These are phyloP conservation scores for Rhododendron molle DNA, from an alignment of 148 eudicot genomes.

Conservation along the genomic window DNA sequence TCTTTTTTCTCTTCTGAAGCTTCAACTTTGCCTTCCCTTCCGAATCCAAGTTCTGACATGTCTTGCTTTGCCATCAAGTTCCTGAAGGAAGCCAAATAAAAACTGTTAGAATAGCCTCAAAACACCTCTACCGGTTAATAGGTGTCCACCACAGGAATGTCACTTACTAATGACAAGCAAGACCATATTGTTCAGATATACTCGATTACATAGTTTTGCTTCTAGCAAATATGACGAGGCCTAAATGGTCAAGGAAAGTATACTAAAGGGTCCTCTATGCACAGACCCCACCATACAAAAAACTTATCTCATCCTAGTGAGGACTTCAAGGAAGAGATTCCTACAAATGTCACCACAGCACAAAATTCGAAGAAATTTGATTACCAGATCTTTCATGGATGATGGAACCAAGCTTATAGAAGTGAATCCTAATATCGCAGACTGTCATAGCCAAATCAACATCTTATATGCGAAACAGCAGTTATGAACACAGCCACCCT, in stretches of 20 bases:
- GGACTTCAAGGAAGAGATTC: background rate
- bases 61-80: constrained; percentile 97
- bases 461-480: background rate
- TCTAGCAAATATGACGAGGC: background rate
- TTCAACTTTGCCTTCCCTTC: constrained; percentile 34
- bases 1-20: constrained; percentile 26
- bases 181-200: background rate
- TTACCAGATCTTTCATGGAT: background rate
- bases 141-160: background rate
- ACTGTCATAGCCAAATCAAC: background rate
- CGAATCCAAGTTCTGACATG: constrained; percentile 90
- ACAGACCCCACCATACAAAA: background rate
- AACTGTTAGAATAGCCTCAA: background rate
- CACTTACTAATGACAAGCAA: background rate
- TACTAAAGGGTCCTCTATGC: background rate
- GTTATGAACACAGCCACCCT: background rate
- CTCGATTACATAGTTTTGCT: background rate
- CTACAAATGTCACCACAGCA: background rate
- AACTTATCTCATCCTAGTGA: background rate
- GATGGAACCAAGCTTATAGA: background rate
- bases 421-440: background rate
- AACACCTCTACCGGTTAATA: background rate
- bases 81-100: constrained; percentile 36
- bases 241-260: background rate
- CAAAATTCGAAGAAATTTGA: background rate